Evolutionary conservation across 1,284 basidiomycete species (phyloP).

Genomic region (Fomitopsis palustris): DNA sequence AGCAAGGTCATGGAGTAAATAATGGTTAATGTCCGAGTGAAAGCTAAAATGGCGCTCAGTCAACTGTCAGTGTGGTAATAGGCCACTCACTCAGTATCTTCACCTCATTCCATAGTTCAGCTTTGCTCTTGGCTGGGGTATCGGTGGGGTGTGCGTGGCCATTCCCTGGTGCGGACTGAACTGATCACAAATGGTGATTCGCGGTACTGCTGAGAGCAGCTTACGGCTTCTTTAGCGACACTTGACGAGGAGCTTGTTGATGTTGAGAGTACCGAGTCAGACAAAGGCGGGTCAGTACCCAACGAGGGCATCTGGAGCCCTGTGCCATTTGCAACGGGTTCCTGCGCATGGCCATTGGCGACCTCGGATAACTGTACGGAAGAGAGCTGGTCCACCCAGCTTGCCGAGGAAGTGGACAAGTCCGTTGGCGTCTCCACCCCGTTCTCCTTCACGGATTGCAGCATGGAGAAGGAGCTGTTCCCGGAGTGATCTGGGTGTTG

Average conservation of each 20-base stretch:
- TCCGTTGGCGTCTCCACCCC: conserved; percentile 26
- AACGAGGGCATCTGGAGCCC: conserved; percentile 6
- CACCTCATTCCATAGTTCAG: conserved; percentile 80
- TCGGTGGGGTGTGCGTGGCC: conserved; percentile 5
- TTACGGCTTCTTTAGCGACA: conserved; percentile 1
- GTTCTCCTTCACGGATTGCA: conserved; percentile 30
- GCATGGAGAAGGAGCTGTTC: conserved; percentile 38
- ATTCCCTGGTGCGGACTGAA: conserved; percentile 11
- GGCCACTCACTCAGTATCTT: conserved; percentile 65
- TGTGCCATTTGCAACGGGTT: conserved; percentile 1
- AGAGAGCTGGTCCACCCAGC: conserved; percentile 51
- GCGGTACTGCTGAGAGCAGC: neutral
- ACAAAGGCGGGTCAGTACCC: neutral
- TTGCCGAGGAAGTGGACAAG: conserved; percentile 37
- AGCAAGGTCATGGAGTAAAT: conserved; percentile 82
- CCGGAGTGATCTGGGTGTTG: conserved; percentile 52
- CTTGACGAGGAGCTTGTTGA: conserved; percentile 1
- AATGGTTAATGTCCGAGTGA: conserved; percentile 83
- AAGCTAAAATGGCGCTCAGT: conserved; percentile 43
- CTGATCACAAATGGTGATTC: neutral
- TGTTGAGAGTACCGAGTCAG: neutral
- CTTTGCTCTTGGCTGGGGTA: conserved; percentile 43
- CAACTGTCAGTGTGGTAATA: neutral
- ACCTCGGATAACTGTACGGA: conserved; percentile 18
- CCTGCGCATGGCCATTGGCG: conserved; percentile 7